Percentiles rank a stretch among this genome's conserved stretches.
These are phyloP conservation scores for Escovopsis weberi DNA, from an alignment of 2,329 filamentous ascomycete species.

Conservation along the genomic window DNA sequence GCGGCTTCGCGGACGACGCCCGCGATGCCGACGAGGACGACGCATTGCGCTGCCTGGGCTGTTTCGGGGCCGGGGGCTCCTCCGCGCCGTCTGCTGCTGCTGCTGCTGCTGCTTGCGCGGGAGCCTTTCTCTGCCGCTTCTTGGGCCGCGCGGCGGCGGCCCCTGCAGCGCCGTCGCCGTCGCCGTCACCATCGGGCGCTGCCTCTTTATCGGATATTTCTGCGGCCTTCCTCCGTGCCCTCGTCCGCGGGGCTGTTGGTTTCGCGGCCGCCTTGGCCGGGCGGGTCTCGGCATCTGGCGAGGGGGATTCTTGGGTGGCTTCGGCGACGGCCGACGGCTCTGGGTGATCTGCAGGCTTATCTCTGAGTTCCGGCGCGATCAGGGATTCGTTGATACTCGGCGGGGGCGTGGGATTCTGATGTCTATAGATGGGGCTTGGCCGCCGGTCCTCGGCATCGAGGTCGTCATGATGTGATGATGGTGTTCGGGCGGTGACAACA, in stretches of 20 bases:
- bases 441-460: not conserved
- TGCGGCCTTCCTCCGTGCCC: constrained; percentile 3
- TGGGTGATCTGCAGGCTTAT: constrained; percentile 1
- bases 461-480: not conserved
- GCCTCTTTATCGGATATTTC: not conserved
- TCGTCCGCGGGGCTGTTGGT: constrained; percentile 4
- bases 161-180: constrained; percentile 4
- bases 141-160: constrained; percentile 11
- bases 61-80: constrained; percentile 8
- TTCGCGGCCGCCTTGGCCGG: not conserved
- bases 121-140: constrained; percentile 20
- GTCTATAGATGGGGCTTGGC: not conserved
- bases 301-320: not conserved
- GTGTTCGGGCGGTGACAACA: not conserved
- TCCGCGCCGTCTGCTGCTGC: constrained; percentile 9
- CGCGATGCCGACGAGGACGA: too few species aligned
- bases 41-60: constrained; percentile 15
- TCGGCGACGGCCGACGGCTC: not conserved
- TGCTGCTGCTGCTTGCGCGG: not conserved
- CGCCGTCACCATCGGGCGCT: constrained; percentile 8
- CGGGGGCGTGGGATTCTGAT: not conserved
- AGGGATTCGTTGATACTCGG: constrained; percentile 1
- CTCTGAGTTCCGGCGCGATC: constrained; percentile 5
- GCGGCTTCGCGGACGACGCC: constrained; percentile 9
- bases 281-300: not conserved